A percentile compares a stretch with the other conserved stretches of the same genome.
Evolutionary conservation across 2,329 filamentous ascomycete species (phyloP).

Genomic region (Exophiala sp.): DNA sequence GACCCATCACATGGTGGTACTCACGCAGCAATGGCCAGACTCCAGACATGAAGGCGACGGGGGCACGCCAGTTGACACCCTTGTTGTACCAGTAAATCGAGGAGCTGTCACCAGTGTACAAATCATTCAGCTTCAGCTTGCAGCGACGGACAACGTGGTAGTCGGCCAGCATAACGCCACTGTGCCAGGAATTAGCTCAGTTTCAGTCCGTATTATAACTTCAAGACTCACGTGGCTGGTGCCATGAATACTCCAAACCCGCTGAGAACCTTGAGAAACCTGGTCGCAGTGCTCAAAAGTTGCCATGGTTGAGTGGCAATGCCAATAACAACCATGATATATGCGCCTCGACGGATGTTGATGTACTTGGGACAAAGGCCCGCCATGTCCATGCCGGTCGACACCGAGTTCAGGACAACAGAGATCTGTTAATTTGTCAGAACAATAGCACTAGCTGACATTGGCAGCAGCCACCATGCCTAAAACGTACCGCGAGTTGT

Average conservation of each 20-base stretch:
- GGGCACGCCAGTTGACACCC: slow-evolving; percentile 45
- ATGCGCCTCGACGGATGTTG: slow-evolving; percentile 55
- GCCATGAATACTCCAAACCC: slow-evolving; percentile 47
- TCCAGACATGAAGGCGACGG: slow-evolving; percentile 32
- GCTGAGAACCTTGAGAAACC: slow-evolving; percentile 36
- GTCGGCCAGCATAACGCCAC: slow-evolving; percentile 44
- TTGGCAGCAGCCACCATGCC: slow-evolving; percentile 5
- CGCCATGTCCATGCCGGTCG: slow-evolving; percentile 55
- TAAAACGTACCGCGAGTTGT: slow-evolving; percentile 33
- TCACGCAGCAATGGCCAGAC: slow-evolving; percentile 22
- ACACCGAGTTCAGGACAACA: slow-evolving; percentile 48
- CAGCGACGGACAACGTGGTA: slow-evolving; percentile 44
- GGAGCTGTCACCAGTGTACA: slow-evolving; percentile 35
- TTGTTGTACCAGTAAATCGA: slow-evolving; percentile 40
- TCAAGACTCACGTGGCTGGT: slow-evolving; percentile 36
- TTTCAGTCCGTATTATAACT: not conserved
- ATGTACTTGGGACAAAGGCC: slow-evolving; percentile 52
- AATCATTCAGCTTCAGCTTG: slow-evolving; percentile 40
- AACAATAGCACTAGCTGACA: slow-evolving; percentile 28
- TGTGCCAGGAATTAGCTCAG: not conserved
- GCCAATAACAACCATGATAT: slow-evolving; percentile 46
- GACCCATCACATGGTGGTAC: not conserved
- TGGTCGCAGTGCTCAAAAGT: slow-evolving; percentile 38
- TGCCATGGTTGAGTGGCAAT: slow-evolving; percentile 43
- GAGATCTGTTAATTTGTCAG: slow-evolving; percentile 24